Base-by-base conservation (phyloP, 352 stramenopile genomes). In the Phytophthora macrochlamydospora region DNA sequence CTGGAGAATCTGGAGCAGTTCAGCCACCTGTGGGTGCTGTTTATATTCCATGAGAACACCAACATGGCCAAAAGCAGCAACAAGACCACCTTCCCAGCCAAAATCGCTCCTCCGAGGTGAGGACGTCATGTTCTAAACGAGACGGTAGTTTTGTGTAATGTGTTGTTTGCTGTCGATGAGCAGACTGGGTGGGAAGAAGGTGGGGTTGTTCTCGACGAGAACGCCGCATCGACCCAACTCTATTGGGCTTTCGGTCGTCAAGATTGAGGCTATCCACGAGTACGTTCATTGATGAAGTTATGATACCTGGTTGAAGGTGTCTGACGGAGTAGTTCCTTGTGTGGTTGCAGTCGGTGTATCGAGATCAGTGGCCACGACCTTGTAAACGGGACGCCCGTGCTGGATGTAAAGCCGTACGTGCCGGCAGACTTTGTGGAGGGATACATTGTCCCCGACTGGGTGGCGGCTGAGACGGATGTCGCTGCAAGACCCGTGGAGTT, bases 351-450 rank as follows among this genome's bases (percentile, higher is more conserved):
- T 32, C 80, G 82, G 13, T 85, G 70, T 46, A 91, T 98, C 48
- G 85, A 97, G 42, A 94, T 98, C 64, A 93, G 91, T 56, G 95
- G 94, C 35, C 86, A 98, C 49, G 95, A 98, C 68, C 84, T 98
- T 7, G 87, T 98, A 48, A 89, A 99, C 73, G 97, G 97, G 52
- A 99, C 98, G 28, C 98, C 98, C 0, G 90, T 99, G 33, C 77
- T 99, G 18, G 98, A 99, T 71, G 93, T 99, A 52, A 99, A 99
- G 78, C 98, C 98, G 8, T 99, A 98, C 72, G 97, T 99, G 44
- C 85, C 86, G 11, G 87, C 87, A 38, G 88, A 96, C 73, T 84
- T 76, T 51, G 74, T 95, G 6, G 56, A 62, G 3, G 75, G 75
- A 52, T 74, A 91, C 54, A 52, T 76, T 31, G 83, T 89, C 6